Evolutionary conservation across 1,284 basidiomycete genomes (phyloP).

Genomic region (Ustilago sp.): DNA sequence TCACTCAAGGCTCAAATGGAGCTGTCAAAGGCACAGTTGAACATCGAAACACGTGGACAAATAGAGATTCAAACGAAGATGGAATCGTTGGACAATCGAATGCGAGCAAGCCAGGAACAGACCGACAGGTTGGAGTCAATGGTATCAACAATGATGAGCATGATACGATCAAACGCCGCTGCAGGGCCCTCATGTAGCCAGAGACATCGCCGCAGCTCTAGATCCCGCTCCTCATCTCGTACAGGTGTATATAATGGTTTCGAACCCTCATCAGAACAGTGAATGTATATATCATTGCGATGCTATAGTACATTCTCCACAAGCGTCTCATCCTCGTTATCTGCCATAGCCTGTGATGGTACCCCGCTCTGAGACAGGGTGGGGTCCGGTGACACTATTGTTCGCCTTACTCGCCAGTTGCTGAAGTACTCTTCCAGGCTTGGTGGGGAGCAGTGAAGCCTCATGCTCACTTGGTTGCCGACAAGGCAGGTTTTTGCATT

Average conservation of each 20-base stretch:
- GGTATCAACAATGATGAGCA: not conserved
- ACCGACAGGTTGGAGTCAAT: not conserved
- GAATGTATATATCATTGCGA: not conserved
- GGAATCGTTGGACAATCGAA: not conserved
- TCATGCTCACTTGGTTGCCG: not conserved
- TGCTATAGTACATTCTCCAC: not conserved
- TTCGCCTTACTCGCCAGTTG: not conserved
- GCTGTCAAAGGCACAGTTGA: not conserved
- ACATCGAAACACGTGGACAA: not conserved
- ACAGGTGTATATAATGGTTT: too few relatives aligned
- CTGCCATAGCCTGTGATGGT: not conserved
- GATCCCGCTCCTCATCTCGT: too few relatives aligned
- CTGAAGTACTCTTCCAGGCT: not conserved
- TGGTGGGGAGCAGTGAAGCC: not conserved
- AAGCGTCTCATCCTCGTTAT: not conserved
- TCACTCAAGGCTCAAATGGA: too few relatives aligned
- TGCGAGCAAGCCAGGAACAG: not conserved
- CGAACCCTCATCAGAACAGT: too few relatives aligned
- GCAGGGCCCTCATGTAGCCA: too few relatives aligned
- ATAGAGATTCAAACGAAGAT: not conserved
- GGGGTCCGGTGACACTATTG: not conserved
- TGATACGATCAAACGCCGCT: not conserved
- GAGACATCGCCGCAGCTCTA: too few relatives aligned
- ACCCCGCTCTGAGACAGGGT: not conserved
- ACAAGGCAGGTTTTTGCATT: constrained; percentile 5